Evolutionary conservation across 495 filamentous ascomycete genomes (phyloP).

Genomic region (Daldinia bambusicola): DNA sequence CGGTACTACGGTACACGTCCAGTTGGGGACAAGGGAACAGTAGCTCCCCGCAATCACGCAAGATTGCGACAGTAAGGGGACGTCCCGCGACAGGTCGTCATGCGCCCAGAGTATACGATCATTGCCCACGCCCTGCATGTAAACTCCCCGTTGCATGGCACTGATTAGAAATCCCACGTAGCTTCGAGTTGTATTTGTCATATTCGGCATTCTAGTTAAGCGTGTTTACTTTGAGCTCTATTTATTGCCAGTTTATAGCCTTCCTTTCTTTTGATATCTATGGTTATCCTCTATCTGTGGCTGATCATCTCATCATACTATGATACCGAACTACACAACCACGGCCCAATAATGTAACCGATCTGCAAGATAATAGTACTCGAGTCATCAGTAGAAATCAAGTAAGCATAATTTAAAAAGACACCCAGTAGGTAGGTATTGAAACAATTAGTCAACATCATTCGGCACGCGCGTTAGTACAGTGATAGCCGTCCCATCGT

Average conservation of each 20-base stretch:
- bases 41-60: slow-evolving; percentile 44
- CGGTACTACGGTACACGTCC: slow-evolving; percentile 17
- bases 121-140: slow-evolving; percentile 23
- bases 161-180: slow-evolving; percentile 40
- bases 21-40: slow-evolving; percentile 14
- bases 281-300: background rate
- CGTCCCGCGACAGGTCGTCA: slow-evolving; percentile 27
- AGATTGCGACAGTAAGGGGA: slow-evolving; percentile 27
- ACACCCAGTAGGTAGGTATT: slow-evolving; percentile 2
- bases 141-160: slow-evolving; percentile 3
- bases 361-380: background rate
- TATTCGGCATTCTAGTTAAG: slow-evolving; percentile 1
- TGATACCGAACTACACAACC: slow-evolving; percentile 18
- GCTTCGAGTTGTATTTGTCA: slow-evolving; percentile 36
- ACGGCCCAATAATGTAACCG: slow-evolving; percentile 10
- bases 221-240: background rate
- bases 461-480: slow-evolving; percentile 60
- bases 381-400: background rate
- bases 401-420: background rate
- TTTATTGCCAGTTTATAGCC: background rate
- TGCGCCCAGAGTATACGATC: slow-evolving; percentile 25
- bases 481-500: slow-evolving; percentile 70
- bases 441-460: slow-evolving; percentile 26
- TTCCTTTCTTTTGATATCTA: background rate
- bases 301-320: background rate